These are phyloP conservation scores for Fragaria vesca DNA, from an alignment of 306 rosid genomes.

Conservation along the genomic window DNA sequence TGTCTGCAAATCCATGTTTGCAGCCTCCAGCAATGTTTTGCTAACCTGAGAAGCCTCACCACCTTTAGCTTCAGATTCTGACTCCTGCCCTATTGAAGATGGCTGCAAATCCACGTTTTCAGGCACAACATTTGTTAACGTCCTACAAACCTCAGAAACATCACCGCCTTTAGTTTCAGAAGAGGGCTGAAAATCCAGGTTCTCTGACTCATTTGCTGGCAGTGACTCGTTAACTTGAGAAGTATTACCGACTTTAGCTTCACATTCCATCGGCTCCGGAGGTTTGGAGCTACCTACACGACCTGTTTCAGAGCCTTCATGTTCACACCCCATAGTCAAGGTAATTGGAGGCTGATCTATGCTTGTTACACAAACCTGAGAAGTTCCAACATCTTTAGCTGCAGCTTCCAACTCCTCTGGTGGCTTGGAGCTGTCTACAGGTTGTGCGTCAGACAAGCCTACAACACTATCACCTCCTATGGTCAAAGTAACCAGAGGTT, in stretches of 20 bases:
- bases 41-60: not conserved
- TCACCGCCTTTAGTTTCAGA: not conserved
- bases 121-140: conserved; percentile 2
- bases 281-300: conserved; percentile 13
- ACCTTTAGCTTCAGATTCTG: not conserved
- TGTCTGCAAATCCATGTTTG: not conserved
- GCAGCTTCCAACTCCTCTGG: conserved; percentile 17
- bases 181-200: not conserved
- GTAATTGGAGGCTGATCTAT: not conserved
- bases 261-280: not conserved
- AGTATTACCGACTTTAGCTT: not conserved
- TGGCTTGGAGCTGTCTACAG: not conserved
- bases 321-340: not conserved
- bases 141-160: conserved; percentile 5
- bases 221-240: not conserved
- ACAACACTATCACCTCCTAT: conserved; percentile 4
- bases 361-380: conserved; percentile 19
- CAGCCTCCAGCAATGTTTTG: not conserved
- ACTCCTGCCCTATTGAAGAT: conserved; percentile 9
- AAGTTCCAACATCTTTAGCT: conserved; percentile 21
- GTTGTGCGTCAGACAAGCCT: conserved; percentile 1
- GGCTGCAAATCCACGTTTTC: conserved; percentile 14
- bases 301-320: not conserved
- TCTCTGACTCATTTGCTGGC: not conserved
- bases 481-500: conserved; percentile 15